Evolutionary conservation across 2,329 filamentous ascomycete genomes (phyloP).

Genomic region (Fusarium sp.): DNA sequence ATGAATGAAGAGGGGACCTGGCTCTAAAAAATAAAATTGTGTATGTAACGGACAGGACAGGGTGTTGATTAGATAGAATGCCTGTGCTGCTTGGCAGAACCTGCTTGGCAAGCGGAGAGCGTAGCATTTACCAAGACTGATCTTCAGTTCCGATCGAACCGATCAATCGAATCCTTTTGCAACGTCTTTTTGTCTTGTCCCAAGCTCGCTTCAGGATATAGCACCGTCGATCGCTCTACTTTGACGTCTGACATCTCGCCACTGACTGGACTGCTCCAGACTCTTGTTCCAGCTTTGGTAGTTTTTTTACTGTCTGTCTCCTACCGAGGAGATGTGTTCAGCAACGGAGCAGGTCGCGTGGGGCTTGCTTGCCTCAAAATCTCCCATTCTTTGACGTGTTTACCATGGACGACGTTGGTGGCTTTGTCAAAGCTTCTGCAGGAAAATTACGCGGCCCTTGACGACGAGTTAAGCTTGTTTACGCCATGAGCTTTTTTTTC

Average conservation of each 20-base stretch:
- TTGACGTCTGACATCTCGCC: not conserved
- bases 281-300: not conserved
- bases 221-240: not conserved
- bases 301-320: not conserved
- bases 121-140: not conserved
- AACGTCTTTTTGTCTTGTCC: not conserved
- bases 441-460: constrained; percentile 8
- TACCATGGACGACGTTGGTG: not conserved
- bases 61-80: not conserved
- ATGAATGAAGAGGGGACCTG: not conserved
- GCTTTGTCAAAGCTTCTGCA: not conserved
- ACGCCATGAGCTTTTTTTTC: constrained; percentile 4
- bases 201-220: not conserved
- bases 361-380: not conserved
- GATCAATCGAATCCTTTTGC: constrained; percentile 9
- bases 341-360: not conserved
- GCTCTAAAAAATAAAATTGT: not conserved
- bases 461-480: constrained; percentile 38
- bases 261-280: not conserved
- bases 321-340: not conserved
- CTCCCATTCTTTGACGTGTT: not conserved
- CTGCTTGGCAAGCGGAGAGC: not conserved
- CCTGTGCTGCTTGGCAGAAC: constrained; percentile 13
- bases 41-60: not conserved
- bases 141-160: constrained; percentile 3